Conservation (phyloP, 306 rosid species). For the Vigna nakashimae region DNA sequence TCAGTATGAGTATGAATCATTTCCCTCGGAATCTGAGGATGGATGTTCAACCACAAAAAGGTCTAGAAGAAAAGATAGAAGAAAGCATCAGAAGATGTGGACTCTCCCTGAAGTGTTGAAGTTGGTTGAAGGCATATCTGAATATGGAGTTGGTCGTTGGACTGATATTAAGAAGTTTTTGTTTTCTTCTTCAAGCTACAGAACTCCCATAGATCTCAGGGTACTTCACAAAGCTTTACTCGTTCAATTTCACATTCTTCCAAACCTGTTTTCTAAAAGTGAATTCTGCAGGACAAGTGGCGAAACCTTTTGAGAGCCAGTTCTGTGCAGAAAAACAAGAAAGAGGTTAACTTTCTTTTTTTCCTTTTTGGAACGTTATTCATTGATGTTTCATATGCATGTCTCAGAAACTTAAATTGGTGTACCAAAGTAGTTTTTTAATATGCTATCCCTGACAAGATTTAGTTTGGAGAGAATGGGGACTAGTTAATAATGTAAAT, state of each 20-base stretch:
- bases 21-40: slow-evolving; percentile 63
- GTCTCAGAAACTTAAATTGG: not conserved
- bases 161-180: slow-evolving; percentile 78
- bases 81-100: slow-evolving; percentile 98
- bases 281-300: slow-evolving; percentile 90
- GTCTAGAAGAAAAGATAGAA: slow-evolving; percentile 66
- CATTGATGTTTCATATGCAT: not conserved
- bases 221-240: slow-evolving; percentile 53
- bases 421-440: not conserved
- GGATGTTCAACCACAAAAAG: slow-evolving; percentile 53
- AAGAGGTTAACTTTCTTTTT: slow-evolving; percentile 61
- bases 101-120: slow-evolving; percentile 71
- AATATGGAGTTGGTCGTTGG: slow-evolving; percentile 96
- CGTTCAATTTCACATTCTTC: slow-evolving; percentile 25
- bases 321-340: slow-evolving; percentile 56
- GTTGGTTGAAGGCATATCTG: slow-evolving; percentile 93
- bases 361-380: slow-evolving; percentile 18
- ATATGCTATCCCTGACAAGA: slow-evolving; percentile 17
- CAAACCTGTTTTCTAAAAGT: slow-evolving; percentile 38
- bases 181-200: slow-evolving; percentile 73
- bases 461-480: slow-evolving; percentile 9
- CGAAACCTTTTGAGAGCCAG: slow-evolving; percentile 83
- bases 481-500: slow-evolving; percentile 6
- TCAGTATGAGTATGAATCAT: slow-evolving; percentile 55
- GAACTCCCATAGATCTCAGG: slow-evolving; percentile 97